Conservation (phyloP, 306 rosid species). For the Canavalia gladiata region DNA sequence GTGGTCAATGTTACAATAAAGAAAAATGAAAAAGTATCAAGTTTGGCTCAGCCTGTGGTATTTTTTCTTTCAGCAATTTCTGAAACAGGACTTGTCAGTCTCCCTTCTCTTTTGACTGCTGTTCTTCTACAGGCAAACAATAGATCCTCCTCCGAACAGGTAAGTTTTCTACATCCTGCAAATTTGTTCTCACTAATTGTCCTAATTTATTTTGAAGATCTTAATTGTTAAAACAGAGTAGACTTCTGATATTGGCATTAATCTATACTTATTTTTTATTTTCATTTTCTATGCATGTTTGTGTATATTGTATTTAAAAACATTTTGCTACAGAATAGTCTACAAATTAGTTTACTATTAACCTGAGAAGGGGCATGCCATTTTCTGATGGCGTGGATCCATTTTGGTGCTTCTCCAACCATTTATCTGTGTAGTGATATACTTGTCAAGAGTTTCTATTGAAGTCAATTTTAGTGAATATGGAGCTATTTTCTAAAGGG, state of each 20-base stretch:
- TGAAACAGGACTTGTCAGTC: slow-evolving; percentile 96
- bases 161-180: slow-evolving; percentile 48
- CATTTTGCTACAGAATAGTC: slow-evolving; percentile 25
- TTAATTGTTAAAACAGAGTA: slow-evolving; percentile 5
- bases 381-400: neutral
- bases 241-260: slow-evolving; percentile 44
- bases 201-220: slow-evolving; percentile 17
- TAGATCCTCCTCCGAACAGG: slow-evolving; percentile 93
- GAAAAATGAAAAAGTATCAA: slow-evolving; percentile 59
- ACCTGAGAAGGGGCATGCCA: neutral
- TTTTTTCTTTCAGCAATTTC: slow-evolving; percentile 86
- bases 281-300: slow-evolving; percentile 2
- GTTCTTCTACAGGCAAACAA: slow-evolving; percentile 95
- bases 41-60: slow-evolving; percentile 69
- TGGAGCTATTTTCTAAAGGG: neutral
- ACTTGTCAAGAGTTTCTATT: neutral
- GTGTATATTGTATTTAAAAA: neutral
- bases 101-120: slow-evolving; percentile 93
- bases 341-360: slow-evolving; percentile 26
- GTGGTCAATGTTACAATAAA: slow-evolving; percentile 50
- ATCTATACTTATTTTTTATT: neutral
- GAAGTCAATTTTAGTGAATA: slow-evolving; percentile 5
- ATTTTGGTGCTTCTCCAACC: neutral
- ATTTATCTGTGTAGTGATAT: slow-evolving; percentile 9
- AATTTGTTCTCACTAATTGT: slow-evolving; percentile 19